A percentile compares a stretch with the other conserved stretches of the same genome.
phyloP scores from a whole-genome alignment of 208 protist genomes.

The Trypanosoma conorhini region DNA sequence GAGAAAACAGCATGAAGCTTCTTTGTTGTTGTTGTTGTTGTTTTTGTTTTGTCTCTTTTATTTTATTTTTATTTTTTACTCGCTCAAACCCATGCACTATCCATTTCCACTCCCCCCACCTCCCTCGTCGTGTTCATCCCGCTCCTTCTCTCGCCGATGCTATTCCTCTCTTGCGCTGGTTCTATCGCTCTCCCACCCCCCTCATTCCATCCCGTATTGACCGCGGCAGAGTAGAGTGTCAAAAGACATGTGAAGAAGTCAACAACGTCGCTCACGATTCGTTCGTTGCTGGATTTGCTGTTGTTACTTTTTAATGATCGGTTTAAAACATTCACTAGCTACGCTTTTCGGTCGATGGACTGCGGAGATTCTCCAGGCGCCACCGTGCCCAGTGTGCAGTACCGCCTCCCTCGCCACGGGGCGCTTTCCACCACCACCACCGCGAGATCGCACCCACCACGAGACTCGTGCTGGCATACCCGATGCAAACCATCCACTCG shows the following conservation, averaged over 20 bases:
- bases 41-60: background rate
- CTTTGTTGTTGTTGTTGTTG: no score
- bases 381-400: background rate
- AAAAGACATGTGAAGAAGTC: background rate
- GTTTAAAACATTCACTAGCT: background rate
- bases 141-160: background rate
- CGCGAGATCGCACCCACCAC: constrained; percentile 43
- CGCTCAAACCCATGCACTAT: no score
- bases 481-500: constrained; percentile 68
- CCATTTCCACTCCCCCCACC: background rate
- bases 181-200: no score
- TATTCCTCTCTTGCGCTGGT: background rate
- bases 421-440: constrained; percentile 22
- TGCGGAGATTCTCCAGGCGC: background rate
- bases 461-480: constrained; percentile 49
- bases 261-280: background rate
- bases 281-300: background rate
- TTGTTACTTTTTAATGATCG: background rate
- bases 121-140: background rate
- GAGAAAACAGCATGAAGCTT: no score
- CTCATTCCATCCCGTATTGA: no score
- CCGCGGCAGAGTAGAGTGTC: background rate
- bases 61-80: background rate
- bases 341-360: background rate
- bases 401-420: constrained; percentile 3